A percentile compares a stretch with the other conserved stretches of the same genome.
phyloP scores from a whole-genome alignment of 192 early-diverging fungal genomes.

The Rhizoclosmatium sp. region DNA sequence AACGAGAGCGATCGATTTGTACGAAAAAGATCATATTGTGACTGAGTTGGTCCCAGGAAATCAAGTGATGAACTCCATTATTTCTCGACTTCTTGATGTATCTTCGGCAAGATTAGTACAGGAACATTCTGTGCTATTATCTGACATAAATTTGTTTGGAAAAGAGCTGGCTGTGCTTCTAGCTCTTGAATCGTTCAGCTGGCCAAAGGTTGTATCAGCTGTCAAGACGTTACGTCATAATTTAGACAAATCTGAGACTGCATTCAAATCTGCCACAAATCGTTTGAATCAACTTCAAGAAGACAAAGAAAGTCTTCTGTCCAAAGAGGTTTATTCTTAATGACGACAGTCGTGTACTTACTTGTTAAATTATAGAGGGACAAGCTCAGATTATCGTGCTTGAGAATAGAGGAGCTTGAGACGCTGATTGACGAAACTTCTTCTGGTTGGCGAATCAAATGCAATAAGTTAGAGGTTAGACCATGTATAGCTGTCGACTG shows the following conservation, averaged over 20 bases:
- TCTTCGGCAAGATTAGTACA: too few relatives aligned
- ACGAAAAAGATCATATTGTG: neutral
- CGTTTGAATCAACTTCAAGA: neutral
- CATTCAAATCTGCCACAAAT: neutral
- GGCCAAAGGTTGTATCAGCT: neutral
- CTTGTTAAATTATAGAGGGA: neutral
- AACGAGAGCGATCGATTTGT: neutral
- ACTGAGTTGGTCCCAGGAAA: neutral
- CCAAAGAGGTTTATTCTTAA: neutral
- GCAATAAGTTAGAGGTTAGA: neutral
- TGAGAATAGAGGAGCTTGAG: neutral
- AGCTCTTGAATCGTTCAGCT: neutral
- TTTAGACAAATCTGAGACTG: neutral
- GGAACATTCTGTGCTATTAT: too few relatives aligned
- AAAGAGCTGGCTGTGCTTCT: neutral
- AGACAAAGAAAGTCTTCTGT: neutral
- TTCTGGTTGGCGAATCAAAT: slow-evolving; percentile 6
- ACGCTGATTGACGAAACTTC: neutral
- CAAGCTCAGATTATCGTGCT: too few relatives aligned
- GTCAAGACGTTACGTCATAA: neutral
- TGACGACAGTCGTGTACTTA: neutral
- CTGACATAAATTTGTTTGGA: neutral
- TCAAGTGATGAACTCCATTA: neutral
- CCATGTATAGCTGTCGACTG: neutral
- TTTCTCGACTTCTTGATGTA: neutral